These are phyloP conservation scores for Aspergillus fischeri DNA, from an alignment of 2,329 filamentous ascomycete genomes.

Conservation along the genomic window DNA sequence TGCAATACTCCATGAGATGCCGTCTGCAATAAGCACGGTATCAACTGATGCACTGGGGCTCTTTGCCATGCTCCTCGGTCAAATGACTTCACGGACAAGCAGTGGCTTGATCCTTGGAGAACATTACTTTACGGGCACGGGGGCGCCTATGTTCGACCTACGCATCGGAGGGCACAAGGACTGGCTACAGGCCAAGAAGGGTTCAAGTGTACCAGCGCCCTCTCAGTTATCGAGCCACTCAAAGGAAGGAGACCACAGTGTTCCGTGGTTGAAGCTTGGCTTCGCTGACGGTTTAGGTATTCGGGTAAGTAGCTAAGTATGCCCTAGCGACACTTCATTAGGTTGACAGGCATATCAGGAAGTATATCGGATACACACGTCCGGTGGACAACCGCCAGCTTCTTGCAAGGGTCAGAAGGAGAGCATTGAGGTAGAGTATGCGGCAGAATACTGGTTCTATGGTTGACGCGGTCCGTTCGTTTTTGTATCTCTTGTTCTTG, in stretches of 20 bases:
- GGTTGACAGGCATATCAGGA: slow-evolving; percentile 24
- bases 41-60: slow-evolving; percentile 27
- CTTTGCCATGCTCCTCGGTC: slow-evolving; percentile 15
- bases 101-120: slow-evolving; percentile 30
- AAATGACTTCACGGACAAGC: slow-evolving; percentile 9
- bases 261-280: slow-evolving; percentile 33
- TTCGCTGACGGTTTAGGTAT: slow-evolving; percentile 24
- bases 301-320: slow-evolving; percentile 20
- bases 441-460: slow-evolving; percentile 44
- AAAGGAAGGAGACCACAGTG: slow-evolving; percentile 12
- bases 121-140: slow-evolving; percentile 31
- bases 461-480: slow-evolving; percentile 17
- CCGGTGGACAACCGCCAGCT: slow-evolving; percentile 30
- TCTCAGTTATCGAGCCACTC: slow-evolving; percentile 1
- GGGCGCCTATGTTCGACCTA: slow-evolving; percentile 32
- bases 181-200: slow-evolving; percentile 26
- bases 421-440: slow-evolving; percentile 35
- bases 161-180: slow-evolving; percentile 16
- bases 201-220: slow-evolving; percentile 26
- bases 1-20: slow-evolving; percentile 26
- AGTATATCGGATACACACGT: slow-evolving; percentile 40
- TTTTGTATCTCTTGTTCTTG: not conserved
- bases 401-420: slow-evolving; percentile 30
- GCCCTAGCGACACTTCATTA: slow-evolving; percentile 3
- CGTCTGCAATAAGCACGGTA: slow-evolving; percentile 16